A percentile compares a stretch with the other conserved stretches of the same genome.
These are phyloP conservation scores for Penicillium sclerotiorum DNA, from an alignment of 2,329 filamentous ascomycete species.

Conservation along the genomic window DNA sequence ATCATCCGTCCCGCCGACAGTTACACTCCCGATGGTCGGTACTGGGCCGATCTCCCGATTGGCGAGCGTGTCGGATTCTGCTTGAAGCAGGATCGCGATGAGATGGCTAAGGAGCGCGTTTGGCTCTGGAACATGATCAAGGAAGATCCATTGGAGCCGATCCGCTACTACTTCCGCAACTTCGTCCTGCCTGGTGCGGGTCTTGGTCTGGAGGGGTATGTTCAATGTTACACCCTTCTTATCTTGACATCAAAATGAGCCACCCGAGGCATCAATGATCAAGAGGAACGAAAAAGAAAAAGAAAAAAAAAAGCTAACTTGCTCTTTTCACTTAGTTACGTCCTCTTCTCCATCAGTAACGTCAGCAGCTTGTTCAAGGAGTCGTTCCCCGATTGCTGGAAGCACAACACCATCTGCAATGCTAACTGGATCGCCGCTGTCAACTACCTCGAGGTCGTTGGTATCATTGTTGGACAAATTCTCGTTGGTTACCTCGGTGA, in stretches of 20 bases:
- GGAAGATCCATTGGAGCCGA: conserved; percentile 76
- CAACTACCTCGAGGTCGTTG: conserved; percentile 87
- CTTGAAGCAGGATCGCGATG: conserved; percentile 68
- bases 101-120: conserved; percentile 67
- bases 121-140: conserved; percentile 78
- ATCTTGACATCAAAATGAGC: too few relatives aligned
- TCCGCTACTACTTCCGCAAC: conserved; percentile 83
- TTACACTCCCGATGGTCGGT: conserved; percentile 77
- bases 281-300: too few relatives aligned
- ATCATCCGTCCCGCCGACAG: conserved; percentile 85
- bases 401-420: conserved; percentile 65
- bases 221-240: too few relatives aligned
- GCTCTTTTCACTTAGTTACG: conserved; percentile 11
- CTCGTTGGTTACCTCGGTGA: conserved; percentile 81
- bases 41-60: conserved; percentile 87
- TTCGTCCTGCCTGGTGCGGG: conserved; percentile 91
- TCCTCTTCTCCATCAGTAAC: conserved; percentile 91
- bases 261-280: too few relatives aligned
- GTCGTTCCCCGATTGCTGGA: conserved; percentile 80
- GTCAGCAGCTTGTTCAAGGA: conserved; percentile 76
- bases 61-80: conserved; percentile 73
- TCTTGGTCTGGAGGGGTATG: conserved; percentile 89
- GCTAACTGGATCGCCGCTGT: conserved; percentile 79
- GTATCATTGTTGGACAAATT: conserved; percentile 92
- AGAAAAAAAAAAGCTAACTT: not conserved